Base-by-base conservation (phyloP, 352 stramenopile genomes). In the Pythium grandisporangium region DNA sequence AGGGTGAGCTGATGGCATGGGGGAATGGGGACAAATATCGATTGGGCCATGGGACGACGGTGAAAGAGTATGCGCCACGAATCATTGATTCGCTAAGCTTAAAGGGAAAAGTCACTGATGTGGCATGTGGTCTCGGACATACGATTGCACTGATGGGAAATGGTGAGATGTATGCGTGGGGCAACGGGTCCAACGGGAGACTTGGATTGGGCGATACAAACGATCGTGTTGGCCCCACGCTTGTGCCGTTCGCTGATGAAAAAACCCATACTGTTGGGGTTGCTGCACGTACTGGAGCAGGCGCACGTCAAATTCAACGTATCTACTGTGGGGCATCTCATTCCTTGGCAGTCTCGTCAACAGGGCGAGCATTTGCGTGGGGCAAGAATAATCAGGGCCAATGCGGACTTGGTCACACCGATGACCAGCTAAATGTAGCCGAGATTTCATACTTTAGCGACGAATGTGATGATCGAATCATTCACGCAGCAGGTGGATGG, bases 311-410 rank as follows among this genome's bases (percentile, higher is more conserved):
- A 6, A 56, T 84, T 48, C 35, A 55, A 21, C 45, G 65, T 46
- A 50, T 93, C 37, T 84, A 69, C 43, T 85, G 80, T 42, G 80
- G 80, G 6, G 78, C 76, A 7, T 89, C 75, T 2, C 80, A 93
- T 51, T 89, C 73, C 0, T 40, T 91, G n/a, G 76, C 65, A 0
- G 39, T 91, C 16, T 71, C 68, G 6, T 59, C 40, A 7, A 61
- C 85, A 30, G 80, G 80, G 13, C 60, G 45, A 21, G 56, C 49
- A 1, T 90, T 75, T 39, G 38, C 61, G 3, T 93, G 80, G 80
- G 80, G 80, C 8, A 90, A 91, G 41, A 93, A 93, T 35, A 91
- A 91, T 25, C 80, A 93, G 39, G 80, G 80, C 0, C 80, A 93
- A 45, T 91, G 75, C 20, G 80, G 80, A 0, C 76, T 84, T 50